These are phyloP conservation scores for Piper longum DNA, from an alignment of 164 flowering plant species.

Conservation along the genomic window DNA sequence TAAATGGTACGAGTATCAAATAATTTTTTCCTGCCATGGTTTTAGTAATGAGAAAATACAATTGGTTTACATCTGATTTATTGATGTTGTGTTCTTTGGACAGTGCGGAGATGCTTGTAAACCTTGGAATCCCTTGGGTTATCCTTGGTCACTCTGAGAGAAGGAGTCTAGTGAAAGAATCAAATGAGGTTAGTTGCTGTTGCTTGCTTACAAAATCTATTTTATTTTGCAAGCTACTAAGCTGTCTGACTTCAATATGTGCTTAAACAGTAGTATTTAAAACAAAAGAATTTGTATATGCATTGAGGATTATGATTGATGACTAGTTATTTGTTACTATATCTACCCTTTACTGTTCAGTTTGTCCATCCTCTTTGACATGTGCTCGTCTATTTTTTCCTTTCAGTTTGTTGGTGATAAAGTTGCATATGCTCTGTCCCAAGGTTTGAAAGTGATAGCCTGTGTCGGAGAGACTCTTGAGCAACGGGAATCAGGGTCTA, in stretches of 20 bases:
- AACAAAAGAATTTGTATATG: no score
- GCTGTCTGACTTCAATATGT: no score
- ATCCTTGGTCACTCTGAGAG: slow-evolving; percentile 86
- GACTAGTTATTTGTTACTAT: no score
- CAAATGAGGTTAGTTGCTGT: slow-evolving; percentile 42
- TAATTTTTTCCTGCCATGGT: slow-evolving; percentile 1
- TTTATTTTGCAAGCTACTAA: no score
- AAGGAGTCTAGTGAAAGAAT: slow-evolving; percentile 43
- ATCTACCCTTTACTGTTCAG: background rate
- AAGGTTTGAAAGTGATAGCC: slow-evolving; percentile 73
- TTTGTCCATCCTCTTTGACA: background rate
- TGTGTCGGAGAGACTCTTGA: slow-evolving; percentile 85
- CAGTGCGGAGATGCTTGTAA: slow-evolving; percentile 83
- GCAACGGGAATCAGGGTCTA: slow-evolving; percentile 71
- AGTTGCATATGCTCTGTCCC: slow-evolving; percentile 70
- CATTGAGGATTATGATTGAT: background rate
- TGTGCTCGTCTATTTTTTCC: background rate
- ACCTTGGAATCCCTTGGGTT: slow-evolving; percentile 72
- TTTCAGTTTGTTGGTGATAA: slow-evolving; percentile 76
- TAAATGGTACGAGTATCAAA: background rate
- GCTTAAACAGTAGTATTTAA: no score
- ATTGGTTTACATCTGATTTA: background rate
- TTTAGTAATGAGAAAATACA: background rate
- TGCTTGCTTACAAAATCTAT: background rate
- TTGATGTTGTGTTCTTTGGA: slow-evolving; percentile 3